phyloP scores from a whole-genome alignment of 2,329 filamentous ascomycete genomes.

The Nannizziopsis barbatae region DNA sequence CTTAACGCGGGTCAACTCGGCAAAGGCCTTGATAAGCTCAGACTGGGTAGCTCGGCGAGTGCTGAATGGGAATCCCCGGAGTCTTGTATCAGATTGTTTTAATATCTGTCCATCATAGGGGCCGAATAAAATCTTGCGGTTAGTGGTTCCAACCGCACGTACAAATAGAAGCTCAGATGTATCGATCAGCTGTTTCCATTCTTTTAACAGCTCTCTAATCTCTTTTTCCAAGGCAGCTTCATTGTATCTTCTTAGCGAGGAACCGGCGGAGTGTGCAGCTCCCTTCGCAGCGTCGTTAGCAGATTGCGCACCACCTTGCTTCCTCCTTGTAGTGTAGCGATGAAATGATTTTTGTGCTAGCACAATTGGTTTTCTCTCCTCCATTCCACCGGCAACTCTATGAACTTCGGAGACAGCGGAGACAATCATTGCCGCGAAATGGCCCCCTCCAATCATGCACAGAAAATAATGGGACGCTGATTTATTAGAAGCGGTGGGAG shows the following conservation, averaged over 20 bases:
- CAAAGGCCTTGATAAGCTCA: constrained; percentile 87
- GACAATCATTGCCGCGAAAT: constrained; percentile 95
- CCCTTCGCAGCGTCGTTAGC: constrained; percentile 92
- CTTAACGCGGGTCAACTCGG: constrained; percentile 86
- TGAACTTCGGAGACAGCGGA: constrained; percentile 69
- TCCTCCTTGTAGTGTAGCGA: constrained; percentile 86
- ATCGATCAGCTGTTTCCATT: constrained; percentile 81
- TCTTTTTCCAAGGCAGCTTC: constrained; percentile 85
- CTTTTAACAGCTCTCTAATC: constrained; percentile 64
- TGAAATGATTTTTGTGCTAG: constrained; percentile 97
- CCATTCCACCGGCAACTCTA: constrained; percentile 56
- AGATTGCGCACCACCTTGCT: constrained; percentile 91
- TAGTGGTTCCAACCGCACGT: constrained; percentile 75
- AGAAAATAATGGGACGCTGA: constrained; percentile 80
- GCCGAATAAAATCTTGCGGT: constrained; percentile 76
- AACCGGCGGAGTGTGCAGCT: constrained; percentile 84
- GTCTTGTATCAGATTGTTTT: constrained; percentile 62
- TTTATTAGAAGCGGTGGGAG: constrained; percentile 43
- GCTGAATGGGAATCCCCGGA: constrained; percentile 85
- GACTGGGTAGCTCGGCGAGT: constrained; percentile 85
- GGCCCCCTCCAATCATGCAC: constrained; percentile 96
- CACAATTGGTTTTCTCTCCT: constrained; percentile 77
- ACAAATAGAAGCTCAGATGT: constrained; percentile 77
- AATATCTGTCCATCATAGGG: constrained; percentile 84
- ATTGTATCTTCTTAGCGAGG: constrained; percentile 81